Conservation (phyloP, 2,329 filamentous ascomycete species). For the Grosmannia huntii region DNA sequence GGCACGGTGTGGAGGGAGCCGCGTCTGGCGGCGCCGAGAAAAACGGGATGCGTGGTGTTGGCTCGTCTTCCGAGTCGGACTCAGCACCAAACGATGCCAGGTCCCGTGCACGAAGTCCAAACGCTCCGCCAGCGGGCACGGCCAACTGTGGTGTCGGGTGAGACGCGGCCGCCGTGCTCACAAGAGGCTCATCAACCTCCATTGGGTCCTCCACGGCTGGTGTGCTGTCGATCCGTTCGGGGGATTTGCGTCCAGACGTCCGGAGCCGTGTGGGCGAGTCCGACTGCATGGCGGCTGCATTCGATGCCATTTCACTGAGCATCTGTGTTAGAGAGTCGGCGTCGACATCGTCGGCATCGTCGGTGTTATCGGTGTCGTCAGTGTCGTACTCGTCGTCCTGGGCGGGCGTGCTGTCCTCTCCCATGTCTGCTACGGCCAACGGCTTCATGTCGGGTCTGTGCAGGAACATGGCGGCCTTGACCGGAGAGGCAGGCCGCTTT, state of each 20-base stretch:
- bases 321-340: constrained; percentile 9
- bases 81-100: constrained; percentile 35
- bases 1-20: constrained; percentile 30
- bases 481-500: constrained; percentile 20
- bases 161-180: constrained; percentile 8
- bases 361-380: constrained; percentile 5
- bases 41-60: constrained; percentile 14
- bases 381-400: neutral
- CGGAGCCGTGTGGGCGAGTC: constrained; percentile 16
- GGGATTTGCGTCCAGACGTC: constrained; percentile 9
- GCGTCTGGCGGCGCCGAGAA: constrained; percentile 10
- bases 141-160: constrained; percentile 16
- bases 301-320: constrained; percentile 10
- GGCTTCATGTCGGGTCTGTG: constrained; percentile 15
- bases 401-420: neutral
- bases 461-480: constrained; percentile 22
- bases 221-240: neutral
- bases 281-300: constrained; percentile 9
- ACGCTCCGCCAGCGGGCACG: constrained; percentile 17
- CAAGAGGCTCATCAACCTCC: constrained; percentile 17
- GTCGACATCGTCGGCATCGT: neutral
- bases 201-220: constrained; percentile 9
- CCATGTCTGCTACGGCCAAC: neutral
- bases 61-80: constrained; percentile 44
- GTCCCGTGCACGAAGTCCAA: constrained; percentile 35